Base-by-base conservation (phyloP, 1,284 basidiomycete species). In the Sporisorium reilianum region DNA sequence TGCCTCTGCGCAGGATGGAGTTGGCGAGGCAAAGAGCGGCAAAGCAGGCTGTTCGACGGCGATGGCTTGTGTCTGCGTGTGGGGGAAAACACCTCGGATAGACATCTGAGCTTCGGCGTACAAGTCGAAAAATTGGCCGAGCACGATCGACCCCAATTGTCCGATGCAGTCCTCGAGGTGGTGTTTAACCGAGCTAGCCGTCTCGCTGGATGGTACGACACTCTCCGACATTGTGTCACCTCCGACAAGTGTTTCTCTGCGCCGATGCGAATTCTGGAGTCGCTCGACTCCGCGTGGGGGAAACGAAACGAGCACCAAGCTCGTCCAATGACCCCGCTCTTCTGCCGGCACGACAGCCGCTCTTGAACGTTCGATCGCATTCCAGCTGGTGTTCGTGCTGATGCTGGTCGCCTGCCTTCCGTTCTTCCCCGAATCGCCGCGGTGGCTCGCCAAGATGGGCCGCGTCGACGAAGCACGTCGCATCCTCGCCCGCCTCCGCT, bases 361-460 rank as follows among this genome's bases (percentile, higher is more conserved):
- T n/a, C n/a, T n/a, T n/a, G n/a, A n/a, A n/a, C n/a, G n/a, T n/a
- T n/a, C n/a, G n/a, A n/a, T 68, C 2, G 66, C 66, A 4, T 63
- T 68, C 48, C 66, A 68, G 41, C 46, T 68, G 18, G 60, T 68
- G 9, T 63, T 68, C 26, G 60, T 68, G 8, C 28, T 58, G 4
- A 59, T 63, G 60, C 55, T 68, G 3, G 28, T 63, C 1, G 60
- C 30, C 12, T 11, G n/a, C 1, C 55, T 68, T 11, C 66, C 66
- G 6, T 68, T 68, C 42, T 68, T 68, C 23, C 66, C 66, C 7
- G 66, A 63, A 45, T 68, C 66, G 1, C 55, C 66, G 1, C 51
- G 66, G 23, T 68, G 66, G 66, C 55, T 68, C 3, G 60, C 66
- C 1, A 63, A 68, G 46, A 68, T 68, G 66, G 66, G 66, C 6